A percentile compares a stretch with the other conserved stretches of the same genome.
phyloP scores from a whole-genome alignment of 306 rosid species.

The Lablab purpureus region DNA sequence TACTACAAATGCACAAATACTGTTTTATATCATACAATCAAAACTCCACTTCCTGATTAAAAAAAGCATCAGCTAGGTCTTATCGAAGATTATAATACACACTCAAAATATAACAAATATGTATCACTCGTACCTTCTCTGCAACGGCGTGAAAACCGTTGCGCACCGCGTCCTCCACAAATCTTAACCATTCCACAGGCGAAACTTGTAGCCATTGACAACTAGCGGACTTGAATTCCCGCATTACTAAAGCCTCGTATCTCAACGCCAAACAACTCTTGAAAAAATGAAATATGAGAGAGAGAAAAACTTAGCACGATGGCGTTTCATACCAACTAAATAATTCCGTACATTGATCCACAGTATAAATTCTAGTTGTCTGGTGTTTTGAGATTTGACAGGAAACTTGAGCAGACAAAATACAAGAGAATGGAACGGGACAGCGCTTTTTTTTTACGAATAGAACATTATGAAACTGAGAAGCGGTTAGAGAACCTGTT shows the following conservation, averaged over 20 bases:
- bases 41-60: not conserved
- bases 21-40: not conserved
- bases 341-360: not conserved
- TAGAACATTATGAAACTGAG: not conserved
- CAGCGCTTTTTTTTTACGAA: not conserved
- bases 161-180: slow-evolving; percentile 65
- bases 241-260: slow-evolving; percentile 82
- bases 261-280: slow-evolving; percentile 93
- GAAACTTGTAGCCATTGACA: slow-evolving; percentile 66
- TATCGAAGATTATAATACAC: not conserved
- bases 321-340: not conserved
- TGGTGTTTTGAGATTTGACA: not conserved
- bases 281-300: slow-evolving; percentile 17
- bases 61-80: not conserved
- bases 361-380: not conserved
- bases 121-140: slow-evolving; percentile 52
- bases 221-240: slow-evolving; percentile 62
- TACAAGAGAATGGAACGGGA: not conserved
- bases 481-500: slow-evolving; percentile 54
- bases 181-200: slow-evolving; percentile 69
- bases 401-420: not conserved
- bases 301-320: not conserved
- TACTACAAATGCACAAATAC: not conserved
- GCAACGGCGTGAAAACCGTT: slow-evolving; percentile 70
- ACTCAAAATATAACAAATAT: not conserved